phyloP scores from a whole-genome alignment of 768 basidiomycete species.

The Tulasnella sp. region DNA sequence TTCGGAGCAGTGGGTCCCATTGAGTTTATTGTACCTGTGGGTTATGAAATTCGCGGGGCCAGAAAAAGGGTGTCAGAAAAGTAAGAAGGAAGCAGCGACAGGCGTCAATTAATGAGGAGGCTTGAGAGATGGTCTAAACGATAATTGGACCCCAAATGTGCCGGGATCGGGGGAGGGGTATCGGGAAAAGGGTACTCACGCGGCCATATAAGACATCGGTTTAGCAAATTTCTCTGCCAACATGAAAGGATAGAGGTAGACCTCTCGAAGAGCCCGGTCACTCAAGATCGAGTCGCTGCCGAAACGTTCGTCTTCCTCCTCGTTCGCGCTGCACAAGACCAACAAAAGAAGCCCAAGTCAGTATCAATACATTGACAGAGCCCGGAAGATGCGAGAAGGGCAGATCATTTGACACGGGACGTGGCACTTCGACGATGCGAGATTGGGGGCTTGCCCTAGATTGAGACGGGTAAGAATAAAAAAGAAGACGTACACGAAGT shows the following conservation, averaged over 20 bases:
- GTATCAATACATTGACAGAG: not conserved
- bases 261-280: conserved; percentile 66
- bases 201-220: conserved; percentile 66
- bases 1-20: conserved; percentile 60
- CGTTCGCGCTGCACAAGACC: conserved; percentile 51
- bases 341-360: not conserved
- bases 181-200: conserved; percentile 48
- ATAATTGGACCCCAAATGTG: not conserved
- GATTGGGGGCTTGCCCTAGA: not conserved
- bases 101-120: not conserved
- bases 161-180: not conserved
- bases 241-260: conserved; percentile 75
- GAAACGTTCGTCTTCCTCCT: conserved; percentile 72
- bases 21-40: conserved; percentile 51
- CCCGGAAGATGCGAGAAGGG: no score
- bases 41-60: not conserved
- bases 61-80: not conserved
- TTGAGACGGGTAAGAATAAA: not conserved
- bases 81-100: no score
- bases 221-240: conserved; percentile 52
- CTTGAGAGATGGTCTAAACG: not conserved
- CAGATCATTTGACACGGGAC: not conserved
- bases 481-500: conserved; percentile 49
- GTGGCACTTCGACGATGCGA: not conserved
- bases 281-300: conserved; percentile 69